These are phyloP conservation scores for Chaetomium cochliodes DNA, from an alignment of 495 filamentous ascomycete genomes.

Conservation along the genomic window DNA sequence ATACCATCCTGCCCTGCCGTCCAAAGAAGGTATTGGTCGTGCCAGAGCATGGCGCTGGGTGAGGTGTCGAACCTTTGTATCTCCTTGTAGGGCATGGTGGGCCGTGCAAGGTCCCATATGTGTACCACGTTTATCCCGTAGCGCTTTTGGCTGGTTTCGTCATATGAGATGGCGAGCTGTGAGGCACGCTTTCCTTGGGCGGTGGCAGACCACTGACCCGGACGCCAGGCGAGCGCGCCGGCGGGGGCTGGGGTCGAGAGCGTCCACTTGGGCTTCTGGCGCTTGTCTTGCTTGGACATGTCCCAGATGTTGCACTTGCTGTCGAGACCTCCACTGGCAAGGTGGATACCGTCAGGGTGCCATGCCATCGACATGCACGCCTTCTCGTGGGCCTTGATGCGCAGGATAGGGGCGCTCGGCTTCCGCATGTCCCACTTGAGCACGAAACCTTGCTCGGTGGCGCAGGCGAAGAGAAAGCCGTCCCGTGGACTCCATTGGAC, in stretches of 20 bases:
- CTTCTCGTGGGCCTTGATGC: conserved; percentile 78
- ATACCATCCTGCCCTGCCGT: conserved; percentile 78
- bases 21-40: conserved; percentile 86
- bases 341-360: conserved; percentile 92
- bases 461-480: conserved; percentile 81
- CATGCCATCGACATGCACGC: conserved; percentile 83
- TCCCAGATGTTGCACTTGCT: conserved; percentile 90
- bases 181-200: conserved; percentile 60
- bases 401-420: conserved; percentile 50
- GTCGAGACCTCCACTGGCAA: conserved; percentile 81
- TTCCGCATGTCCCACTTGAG: conserved; percentile 57
- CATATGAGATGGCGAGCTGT: conserved; percentile 54
- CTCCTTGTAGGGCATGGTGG: conserved; percentile 82
- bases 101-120: conserved; percentile 88
- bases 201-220: conserved; percentile 69
- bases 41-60: conserved; percentile 83
- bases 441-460: conserved; percentile 80
- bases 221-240: conserved; percentile 79
- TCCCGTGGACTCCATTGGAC: conserved; percentile 87
- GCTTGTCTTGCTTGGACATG: conserved; percentile 71
- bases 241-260: conserved; percentile 62
- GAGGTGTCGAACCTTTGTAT: conserved; percentile 70
- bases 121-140: conserved; percentile 71
- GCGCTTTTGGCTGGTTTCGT: conserved; percentile 48
- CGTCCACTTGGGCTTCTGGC: conserved; percentile 71